phyloP scores from a whole-genome alignment of 2,329 filamentous ascomycete genomes.

The Botrytis sinoallii region DNA sequence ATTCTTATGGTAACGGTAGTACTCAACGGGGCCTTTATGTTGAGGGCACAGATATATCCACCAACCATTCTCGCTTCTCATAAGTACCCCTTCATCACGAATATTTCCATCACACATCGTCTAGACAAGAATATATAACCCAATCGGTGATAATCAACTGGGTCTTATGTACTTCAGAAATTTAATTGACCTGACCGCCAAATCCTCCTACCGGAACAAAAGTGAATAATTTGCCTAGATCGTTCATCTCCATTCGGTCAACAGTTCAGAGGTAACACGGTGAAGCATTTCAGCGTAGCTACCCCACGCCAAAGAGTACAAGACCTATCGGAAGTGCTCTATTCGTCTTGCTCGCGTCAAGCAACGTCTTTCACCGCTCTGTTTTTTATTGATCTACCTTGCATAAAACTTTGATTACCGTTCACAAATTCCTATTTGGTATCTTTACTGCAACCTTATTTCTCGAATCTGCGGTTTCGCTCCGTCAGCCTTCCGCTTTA shows the following conservation, averaged over 20 bases:
- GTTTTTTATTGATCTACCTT: slow-evolving; percentile 6
- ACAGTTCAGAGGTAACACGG: neutral
- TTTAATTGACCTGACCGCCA: slow-evolving; percentile 1
- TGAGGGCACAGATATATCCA: slow-evolving; percentile 1
- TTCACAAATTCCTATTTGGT: neutral
- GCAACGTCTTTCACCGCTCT: slow-evolving; percentile 13
- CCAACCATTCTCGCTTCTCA: neutral
- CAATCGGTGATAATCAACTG: neutral
- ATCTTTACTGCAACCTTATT: neutral
- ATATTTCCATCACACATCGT: neutral
- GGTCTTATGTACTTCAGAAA: neutral
- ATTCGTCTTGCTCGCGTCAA: neutral
- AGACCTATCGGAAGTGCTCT: slow-evolving; percentile 7
- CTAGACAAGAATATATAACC: neutral
- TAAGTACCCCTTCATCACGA: neutral
- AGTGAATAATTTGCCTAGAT: neutral
- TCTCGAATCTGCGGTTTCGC: neutral
- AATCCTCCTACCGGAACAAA: neutral
- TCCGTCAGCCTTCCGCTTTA: neutral
- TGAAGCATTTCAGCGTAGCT: slow-evolving; percentile 6
- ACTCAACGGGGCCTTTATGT: slow-evolving; percentile 2
- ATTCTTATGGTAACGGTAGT: neutral
- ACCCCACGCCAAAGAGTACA: slow-evolving; percentile 7
- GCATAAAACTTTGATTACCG: slow-evolving; percentile 3
- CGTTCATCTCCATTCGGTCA: neutral